Base-by-base conservation (phyloP, 2,329 filamentous ascomycete species). In the Tricladium varicosporioides region DNA sequence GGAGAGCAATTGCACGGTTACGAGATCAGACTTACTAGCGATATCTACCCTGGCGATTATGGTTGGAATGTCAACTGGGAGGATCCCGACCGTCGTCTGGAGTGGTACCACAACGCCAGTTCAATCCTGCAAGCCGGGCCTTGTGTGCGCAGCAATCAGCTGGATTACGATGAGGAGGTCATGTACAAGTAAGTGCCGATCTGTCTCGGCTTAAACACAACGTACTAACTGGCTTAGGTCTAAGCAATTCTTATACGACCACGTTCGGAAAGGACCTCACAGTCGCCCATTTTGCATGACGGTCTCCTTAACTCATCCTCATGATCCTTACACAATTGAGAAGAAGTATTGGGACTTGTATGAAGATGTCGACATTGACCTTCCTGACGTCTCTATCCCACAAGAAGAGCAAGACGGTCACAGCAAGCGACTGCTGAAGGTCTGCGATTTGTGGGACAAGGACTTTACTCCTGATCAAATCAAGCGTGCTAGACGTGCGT, bases 1-100 rank as follows among this genome's bases (percentile, higher is more conserved):
- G 92, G 92, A 33, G 92, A 97, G 71, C 92, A 97, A 75, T 80
- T 97, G 58, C 92, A 97, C 71, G 92, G 92, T 31, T 97, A 96
- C 69, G 92, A 97, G 77, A 88, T 91, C 68, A 85, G 92, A 56
- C 80, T 97, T 68, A 97, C 92, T n/a, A 90, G 88, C 64, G 92
- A 97, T 72, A 96, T 97, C 70, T 97, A 97, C 73, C 92, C 92
- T 1, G 92, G 88, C 57, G 92, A 97, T 70, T 92, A 94, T 70
- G 92, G 92, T 62, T 97, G 92, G 92, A 87, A 88, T 11, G 92
- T 96, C 62, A 92, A 96, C 75, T 97, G 92, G 92, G 92, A 97
- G 71, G 86, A 92, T 72, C 92, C 92, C 10, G 87, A 92, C 33
- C 86, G 85, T 43, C 84, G 92, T 47, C 84, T 93, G 44, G 92